phyloP scores from a whole-genome alignment of 345 rosid species.

The Anastatica hierochuntica region DNA sequence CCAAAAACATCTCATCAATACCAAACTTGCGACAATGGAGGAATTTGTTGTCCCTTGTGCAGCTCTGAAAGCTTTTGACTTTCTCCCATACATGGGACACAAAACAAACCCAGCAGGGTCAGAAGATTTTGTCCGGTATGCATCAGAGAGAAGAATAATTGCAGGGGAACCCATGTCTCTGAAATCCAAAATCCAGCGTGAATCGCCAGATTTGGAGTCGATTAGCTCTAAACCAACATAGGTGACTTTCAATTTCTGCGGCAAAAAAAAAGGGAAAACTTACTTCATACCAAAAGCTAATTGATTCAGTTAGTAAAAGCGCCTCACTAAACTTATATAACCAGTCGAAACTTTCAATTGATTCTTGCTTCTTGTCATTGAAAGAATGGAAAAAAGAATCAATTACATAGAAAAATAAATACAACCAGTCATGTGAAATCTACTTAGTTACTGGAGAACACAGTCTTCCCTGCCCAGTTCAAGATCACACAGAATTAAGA shows the following conservation, averaged over 20 bases:
- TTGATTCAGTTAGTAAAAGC: not conserved
- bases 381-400: not conserved
- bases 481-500: not conserved
- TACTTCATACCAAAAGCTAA: not conserved
- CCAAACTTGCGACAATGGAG: slow-evolving; percentile 70
- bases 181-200: slow-evolving; percentile 93
- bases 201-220: slow-evolving; percentile 67
- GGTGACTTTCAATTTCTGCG: slow-evolving; percentile 93
- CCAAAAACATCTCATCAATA: slow-evolving; percentile 25
- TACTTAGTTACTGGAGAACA: too few relatives aligned
- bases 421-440: not conserved
- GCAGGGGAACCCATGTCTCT: slow-evolving; percentile 96
- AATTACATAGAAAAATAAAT: slow-evolving; percentile 2
- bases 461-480: not conserved
- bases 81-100: slow-evolving; percentile 87
- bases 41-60: slow-evolving; percentile 86
- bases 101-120: slow-evolving; percentile 81
- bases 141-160: slow-evolving; percentile 59
- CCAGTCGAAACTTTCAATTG: slow-evolving; percentile 1
- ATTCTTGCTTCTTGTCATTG: not conserved
- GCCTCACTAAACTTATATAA: not conserved
- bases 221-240: slow-evolving; percentile 73
- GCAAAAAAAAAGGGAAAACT: not conserved
- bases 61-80: slow-evolving; percentile 95
- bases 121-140: slow-evolving; percentile 47